Conservation (phyloP, 2,329 filamentous ascomycete species). For the Exophiala bonariae region DNA sequence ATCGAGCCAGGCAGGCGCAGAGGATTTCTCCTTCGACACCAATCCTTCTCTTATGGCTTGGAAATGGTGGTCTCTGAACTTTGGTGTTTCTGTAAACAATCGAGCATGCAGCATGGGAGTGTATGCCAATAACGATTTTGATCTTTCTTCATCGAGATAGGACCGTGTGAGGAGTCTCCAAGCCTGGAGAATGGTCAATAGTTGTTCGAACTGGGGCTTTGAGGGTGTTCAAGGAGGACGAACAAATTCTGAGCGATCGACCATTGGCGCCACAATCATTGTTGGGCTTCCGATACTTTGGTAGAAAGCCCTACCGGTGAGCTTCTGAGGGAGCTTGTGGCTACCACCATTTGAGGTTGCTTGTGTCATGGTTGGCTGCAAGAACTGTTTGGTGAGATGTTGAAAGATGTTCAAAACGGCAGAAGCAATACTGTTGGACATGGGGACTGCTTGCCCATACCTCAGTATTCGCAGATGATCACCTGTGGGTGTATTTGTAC, state of each 20-base stretch:
- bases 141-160: slow-evolving; percentile 70
- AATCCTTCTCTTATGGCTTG: slow-evolving; percentile 59
- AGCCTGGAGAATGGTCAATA: slow-evolving; percentile 58
- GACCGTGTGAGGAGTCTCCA: slow-evolving; percentile 97
- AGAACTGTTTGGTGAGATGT: neutral
- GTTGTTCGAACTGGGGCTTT: neutral
- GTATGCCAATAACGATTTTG: slow-evolving; percentile 74
- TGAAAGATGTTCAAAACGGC: neutral
- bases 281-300: slow-evolving; percentile 91
- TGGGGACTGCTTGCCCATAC: neutral
- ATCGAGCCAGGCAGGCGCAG: slow-evolving; percentile 65
- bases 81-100: slow-evolving; percentile 73
- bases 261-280: slow-evolving; percentile 92
- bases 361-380: slow-evolving; percentile 15
- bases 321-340: slow-evolving; percentile 48
- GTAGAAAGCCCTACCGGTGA: slow-evolving; percentile 87
- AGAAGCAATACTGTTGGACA: neutral
- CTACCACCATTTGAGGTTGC: slow-evolving; percentile 8
- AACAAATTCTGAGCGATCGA: slow-evolving; percentile 97
- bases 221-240: slow-evolving; percentile 35
- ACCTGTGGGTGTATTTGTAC: neutral
- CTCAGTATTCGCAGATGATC: neutral
- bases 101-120: slow-evolving; percentile 96
- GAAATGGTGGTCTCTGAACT: slow-evolving; percentile 79
- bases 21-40: slow-evolving; percentile 34